Evolutionary conservation across 805 yeast species (phyloP), one percentile per base, ranked within the genome.

Genomic region (Barnettozyma botsteinii): DNA sequence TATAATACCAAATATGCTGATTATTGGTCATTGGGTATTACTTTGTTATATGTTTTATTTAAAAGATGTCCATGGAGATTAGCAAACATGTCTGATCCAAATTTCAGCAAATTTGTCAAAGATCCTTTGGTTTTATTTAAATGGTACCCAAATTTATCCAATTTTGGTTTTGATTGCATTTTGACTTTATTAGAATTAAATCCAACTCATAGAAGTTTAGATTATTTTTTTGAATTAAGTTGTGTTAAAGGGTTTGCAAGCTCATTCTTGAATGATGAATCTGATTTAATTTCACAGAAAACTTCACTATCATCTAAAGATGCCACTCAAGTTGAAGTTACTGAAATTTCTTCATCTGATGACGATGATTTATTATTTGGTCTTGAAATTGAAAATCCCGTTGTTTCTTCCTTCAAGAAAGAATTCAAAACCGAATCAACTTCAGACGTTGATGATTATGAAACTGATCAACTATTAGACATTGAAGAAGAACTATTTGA

Each of bases 21-120:
- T 62, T 71, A 84, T 43, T 88, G 97, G 97, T 80, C 95, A 0
- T 60, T 84, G 29, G 97, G 96, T 15, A 77, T 88, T 40, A 83
- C 89, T 26, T 64, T 88, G 45, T 63, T 88, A 45, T 87, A 88
- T 45, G 68, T 83, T 35, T 73, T 87, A 26, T 88, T 88, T 63
- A 95, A 89, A 33, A 75, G 81, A 51, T 81, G 85, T 58, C 96
- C 96, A 4, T 88, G 87, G 66, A 78, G 74, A 50, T 47, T 59
- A 30, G 79, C 83, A n/a, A 87, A 88, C 20, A 70, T 73, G 40
- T 69, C 76, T 23, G 95, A 86, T 62, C 75, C 75, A 42, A 61
- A 81, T 48, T 85, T 82, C 59, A 56, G 76, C 44, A 81, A 79
- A 55, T 85, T 79, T 64, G 77, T 80, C 13, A 69, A 76, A 25